These are phyloP conservation scores for Kalanchoe fedtschenkoi DNA, from an alignment of 164 flowering plant species.

Conservation along the genomic window DNA sequence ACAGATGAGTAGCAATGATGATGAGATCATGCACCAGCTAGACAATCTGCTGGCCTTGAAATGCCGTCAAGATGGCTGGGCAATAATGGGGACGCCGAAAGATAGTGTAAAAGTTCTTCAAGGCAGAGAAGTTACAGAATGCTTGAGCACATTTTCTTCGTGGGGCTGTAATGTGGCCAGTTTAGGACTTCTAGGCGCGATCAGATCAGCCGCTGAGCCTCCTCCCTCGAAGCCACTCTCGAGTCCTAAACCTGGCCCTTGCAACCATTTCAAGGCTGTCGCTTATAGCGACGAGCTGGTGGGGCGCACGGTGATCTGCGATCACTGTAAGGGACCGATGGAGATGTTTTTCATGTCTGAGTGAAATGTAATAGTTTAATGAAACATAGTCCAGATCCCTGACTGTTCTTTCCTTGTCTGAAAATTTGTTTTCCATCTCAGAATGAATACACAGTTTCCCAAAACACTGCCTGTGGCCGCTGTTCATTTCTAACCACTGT, in stretches of 20 bases:
- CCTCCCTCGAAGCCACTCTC: background rate
- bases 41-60: slow-evolving; percentile 27
- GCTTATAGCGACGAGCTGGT: slow-evolving; percentile 18
- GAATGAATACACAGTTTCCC: background rate
- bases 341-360: slow-evolving; percentile 37
- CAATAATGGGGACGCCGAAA: slow-evolving; percentile 34
- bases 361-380: slow-evolving; percentile 22
- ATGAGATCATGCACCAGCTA: slow-evolving; percentile 33
- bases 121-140: slow-evolving; percentile 26
- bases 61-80: slow-evolving; percentile 30
- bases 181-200: slow-evolving; percentile 37
- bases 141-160: slow-evolving; percentile 18
- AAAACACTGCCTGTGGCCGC: no score
- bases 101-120: slow-evolving; percentile 24
- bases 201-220: slow-evolving; percentile 29
- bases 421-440: background rate
- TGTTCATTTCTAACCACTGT: no score
- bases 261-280: slow-evolving; percentile 20
- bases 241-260: slow-evolving; percentile 13
- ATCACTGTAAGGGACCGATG: slow-evolving; percentile 47
- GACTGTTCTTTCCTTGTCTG: no score
- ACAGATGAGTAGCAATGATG: slow-evolving; percentile 11
- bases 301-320: slow-evolving; percentile 25
- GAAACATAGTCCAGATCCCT: no score
- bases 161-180: slow-evolving; percentile 32